These are phyloP conservation scores for Primulina tabacum DNA, from an alignment of 257 asterid genomes.

Conservation along the genomic window DNA sequence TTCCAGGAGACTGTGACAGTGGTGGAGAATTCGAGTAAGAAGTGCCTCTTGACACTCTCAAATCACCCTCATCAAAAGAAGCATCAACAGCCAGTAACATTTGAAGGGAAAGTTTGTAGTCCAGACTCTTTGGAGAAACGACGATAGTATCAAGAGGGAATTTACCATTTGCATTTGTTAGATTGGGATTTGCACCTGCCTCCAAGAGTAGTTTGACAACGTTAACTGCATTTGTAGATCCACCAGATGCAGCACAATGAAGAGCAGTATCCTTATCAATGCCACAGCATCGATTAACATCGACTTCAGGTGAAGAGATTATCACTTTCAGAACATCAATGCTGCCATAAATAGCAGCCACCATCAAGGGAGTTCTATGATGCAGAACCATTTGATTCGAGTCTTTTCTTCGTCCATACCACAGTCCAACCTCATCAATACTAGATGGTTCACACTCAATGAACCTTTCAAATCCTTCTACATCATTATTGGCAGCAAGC, in stretches of 20 bases:
- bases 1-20: slow-evolving; percentile 44
- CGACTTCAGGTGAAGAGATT: slow-evolving; percentile 52
- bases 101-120: slow-evolving; percentile 43
- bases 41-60: slow-evolving; percentile 27
- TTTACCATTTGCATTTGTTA: slow-evolving; percentile 50
- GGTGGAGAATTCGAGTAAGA: slow-evolving; percentile 38
- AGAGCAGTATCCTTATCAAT: slow-evolving; percentile 62
- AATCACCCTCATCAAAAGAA: slow-evolving; percentile 36
- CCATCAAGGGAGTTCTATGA: slow-evolving; percentile 77
- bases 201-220: slow-evolving; percentile 52
- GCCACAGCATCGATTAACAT: slow-evolving; percentile 65
- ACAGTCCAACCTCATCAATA: slow-evolving; percentile 56
- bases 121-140: slow-evolving; percentile 47
- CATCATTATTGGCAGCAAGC: slow-evolving; percentile 72
- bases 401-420: slow-evolving; percentile 81
- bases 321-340: slow-evolving; percentile 54
- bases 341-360: slow-evolving; percentile 82
- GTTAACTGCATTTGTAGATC: slow-evolving; percentile 46
- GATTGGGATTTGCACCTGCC: slow-evolving; percentile 67
- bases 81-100: slow-evolving; percentile 43
- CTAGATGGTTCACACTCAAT: slow-evolving; percentile 38
- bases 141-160: slow-evolving; percentile 53
- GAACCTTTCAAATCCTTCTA: slow-evolving; percentile 43
- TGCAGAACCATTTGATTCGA: slow-evolving; percentile 71
- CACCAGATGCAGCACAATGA: slow-evolving; percentile 82